These are phyloP conservation scores for Colletotrichum sp. DNA, from an alignment of 2,329 filamentous ascomycete genomes.

Conservation along the genomic window DNA sequence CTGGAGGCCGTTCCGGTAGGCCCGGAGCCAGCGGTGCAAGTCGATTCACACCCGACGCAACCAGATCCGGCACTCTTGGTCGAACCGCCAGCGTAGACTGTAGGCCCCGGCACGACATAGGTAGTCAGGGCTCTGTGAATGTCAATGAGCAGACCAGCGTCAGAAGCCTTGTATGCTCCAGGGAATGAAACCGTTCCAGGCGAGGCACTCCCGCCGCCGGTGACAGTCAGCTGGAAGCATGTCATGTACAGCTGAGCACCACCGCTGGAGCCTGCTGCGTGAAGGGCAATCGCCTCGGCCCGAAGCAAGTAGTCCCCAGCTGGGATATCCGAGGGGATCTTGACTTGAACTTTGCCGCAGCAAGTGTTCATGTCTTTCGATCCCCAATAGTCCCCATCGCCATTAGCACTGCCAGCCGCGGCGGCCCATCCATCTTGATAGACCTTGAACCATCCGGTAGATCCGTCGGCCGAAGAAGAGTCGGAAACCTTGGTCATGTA, in stretches of 20 bases:
- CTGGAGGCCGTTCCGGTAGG: conserved; percentile 29
- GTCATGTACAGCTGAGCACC: conserved; percentile 43
- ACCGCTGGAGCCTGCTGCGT: conserved; percentile 39
- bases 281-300: conserved; percentile 59
- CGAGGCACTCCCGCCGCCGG: conserved; percentile 27
- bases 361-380: conserved; percentile 20
- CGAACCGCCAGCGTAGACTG: conserved; percentile 44
- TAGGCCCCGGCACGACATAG: conserved; percentile 50
- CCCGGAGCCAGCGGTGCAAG: conserved; percentile 37
- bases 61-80: conserved; percentile 43
- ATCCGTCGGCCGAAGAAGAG: conserved; percentile 46
- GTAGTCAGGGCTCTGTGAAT: conserved; percentile 45
- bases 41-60: conserved; percentile 45
- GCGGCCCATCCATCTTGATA: conserved; percentile 42
- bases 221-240: conserved; percentile 30
- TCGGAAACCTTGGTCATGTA: conserved; percentile 55
- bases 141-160: conserved; percentile 53
- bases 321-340: conserved; percentile 49
- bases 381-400: conserved; percentile 25
- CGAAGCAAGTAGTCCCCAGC: conserved; percentile 59
- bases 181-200: conserved; percentile 26
- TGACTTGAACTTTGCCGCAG: conserved; percentile 14
- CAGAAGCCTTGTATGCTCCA: conserved; percentile 24
- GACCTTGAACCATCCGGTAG: conserved; percentile 57
- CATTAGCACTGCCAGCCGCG: conserved; percentile 36